A percentile compares a stretch with the other conserved stretches of the same genome.
These are phyloP conservation scores for Hirschioporus abietinus DNA, from an alignment of 768 basidiomycete genomes.

Conservation along the genomic window DNA sequence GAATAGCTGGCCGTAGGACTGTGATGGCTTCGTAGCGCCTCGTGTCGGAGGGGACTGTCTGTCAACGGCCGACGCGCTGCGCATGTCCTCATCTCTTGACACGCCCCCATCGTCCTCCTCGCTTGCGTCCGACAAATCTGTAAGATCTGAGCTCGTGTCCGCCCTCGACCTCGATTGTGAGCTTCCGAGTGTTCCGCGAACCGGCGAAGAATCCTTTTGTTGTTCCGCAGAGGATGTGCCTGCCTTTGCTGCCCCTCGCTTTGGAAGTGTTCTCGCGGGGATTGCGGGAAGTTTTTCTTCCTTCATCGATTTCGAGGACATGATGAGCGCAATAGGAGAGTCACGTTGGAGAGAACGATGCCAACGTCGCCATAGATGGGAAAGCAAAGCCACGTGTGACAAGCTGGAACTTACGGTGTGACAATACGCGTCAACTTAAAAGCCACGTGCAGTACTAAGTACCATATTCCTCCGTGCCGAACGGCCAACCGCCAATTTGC, in stretches of 20 bases:
- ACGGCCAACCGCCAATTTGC: background rate
- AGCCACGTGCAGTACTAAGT: background rate
- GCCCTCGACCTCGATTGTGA: background rate
- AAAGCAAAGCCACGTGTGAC: background rate
- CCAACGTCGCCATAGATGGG: background rate
- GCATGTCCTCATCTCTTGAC: background rate
- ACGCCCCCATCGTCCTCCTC: background rate
- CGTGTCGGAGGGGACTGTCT: background rate
- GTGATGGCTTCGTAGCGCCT: background rate
- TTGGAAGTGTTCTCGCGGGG: background rate
- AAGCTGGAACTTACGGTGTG: background rate
- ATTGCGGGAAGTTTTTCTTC: background rate
- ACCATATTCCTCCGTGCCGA: background rate
- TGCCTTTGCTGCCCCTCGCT: background rate
- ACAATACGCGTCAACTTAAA: background rate
- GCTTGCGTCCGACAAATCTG: background rate
- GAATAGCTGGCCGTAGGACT: background rate
- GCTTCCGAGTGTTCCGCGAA: conserved; percentile 1
- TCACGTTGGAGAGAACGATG: background rate
- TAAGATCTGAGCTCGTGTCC: background rate
- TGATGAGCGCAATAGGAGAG: background rate
- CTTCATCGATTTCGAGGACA: background rate
- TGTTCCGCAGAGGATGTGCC: background rate
- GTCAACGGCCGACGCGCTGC: background rate
- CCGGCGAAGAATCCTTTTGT: background rate